Evolutionary conservation across 1,139 yeast species (phyloP).

Genomic region (Taphrina flavorubra): DNA sequence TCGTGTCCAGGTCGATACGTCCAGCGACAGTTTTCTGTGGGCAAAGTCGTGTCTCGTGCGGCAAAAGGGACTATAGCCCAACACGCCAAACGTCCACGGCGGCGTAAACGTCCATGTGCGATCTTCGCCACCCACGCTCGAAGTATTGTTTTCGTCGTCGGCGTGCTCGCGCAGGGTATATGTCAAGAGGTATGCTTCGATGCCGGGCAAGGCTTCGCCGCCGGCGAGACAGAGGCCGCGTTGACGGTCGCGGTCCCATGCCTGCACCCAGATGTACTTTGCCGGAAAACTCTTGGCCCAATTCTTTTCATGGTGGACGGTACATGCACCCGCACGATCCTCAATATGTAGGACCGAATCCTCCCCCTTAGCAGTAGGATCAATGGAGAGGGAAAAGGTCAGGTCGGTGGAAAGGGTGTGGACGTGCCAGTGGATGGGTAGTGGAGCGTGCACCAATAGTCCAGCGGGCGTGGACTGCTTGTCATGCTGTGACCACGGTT

Average conservation of each 20-base stretch:
- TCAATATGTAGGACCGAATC: slow-evolving; percentile 2
- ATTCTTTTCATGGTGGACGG: slow-evolving; percentile 36
- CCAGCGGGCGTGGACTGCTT: slow-evolving; percentile 29
- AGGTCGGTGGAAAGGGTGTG: slow-evolving; percentile 20
- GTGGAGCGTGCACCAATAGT: slow-evolving; percentile 25
- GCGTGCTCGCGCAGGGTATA: slow-evolving; percentile 18
- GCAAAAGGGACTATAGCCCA: slow-evolving; percentile 24
- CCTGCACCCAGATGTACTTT: slow-evolving; percentile 35
- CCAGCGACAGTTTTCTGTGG: slow-evolving; percentile 1
- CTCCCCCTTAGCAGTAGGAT: background rate
- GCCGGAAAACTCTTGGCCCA: slow-evolving; percentile 35
- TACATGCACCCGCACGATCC: slow-evolving; percentile 7
- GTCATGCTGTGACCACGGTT: slow-evolving; percentile 24
- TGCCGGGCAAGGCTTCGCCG: slow-evolving; percentile 32
- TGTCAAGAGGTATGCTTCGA: slow-evolving; percentile 33
- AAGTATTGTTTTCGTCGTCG: no score
- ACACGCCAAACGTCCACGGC: slow-evolving; percentile 29
- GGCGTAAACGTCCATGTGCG: slow-evolving; percentile 25
- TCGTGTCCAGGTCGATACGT: slow-evolving; percentile 6
- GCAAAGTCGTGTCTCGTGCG: background rate
- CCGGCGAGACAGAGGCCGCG: slow-evolving; percentile 35
- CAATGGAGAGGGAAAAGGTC: slow-evolving; percentile 6
- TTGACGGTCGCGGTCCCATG: slow-evolving; percentile 19
- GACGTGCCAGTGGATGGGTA: slow-evolving; percentile 41
- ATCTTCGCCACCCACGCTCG: no score